Percentiles rank a stretch among this genome's conserved stretches.
Evolutionary conservation across 2,329 filamentous ascomycete genomes (phyloP).

Genomic region (Xylogone sp.): DNA sequence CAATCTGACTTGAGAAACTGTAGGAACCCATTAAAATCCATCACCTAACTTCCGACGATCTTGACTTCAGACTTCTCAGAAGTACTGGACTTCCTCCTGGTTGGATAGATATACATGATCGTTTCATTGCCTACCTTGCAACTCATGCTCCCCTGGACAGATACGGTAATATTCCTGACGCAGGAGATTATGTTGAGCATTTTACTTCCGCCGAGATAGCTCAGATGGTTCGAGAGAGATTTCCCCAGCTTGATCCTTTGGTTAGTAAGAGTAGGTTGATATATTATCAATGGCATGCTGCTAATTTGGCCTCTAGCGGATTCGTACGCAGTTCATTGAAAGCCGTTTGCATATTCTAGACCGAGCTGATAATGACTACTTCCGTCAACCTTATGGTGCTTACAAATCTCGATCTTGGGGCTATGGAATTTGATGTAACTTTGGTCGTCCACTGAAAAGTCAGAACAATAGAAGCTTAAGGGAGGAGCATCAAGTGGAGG

Average conservation of each 20-base stretch:
- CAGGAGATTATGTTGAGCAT: conserved; percentile 17
- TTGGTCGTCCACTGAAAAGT: neutral
- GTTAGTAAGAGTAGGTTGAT: too few species aligned
- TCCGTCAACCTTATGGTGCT: conserved; percentile 19
- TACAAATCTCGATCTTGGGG: conserved; percentile 20
- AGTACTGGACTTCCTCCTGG: conserved; percentile 12
- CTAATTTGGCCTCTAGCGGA: neutral
- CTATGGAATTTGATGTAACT: conserved; percentile 10
- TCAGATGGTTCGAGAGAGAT: conserved; percentile 13
- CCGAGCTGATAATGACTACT: conserved; percentile 19
- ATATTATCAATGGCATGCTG: neutral
- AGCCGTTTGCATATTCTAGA: conserved; percentile 18
- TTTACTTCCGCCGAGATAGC: conserved; percentile 19
- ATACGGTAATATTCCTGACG: conserved; percentile 11
- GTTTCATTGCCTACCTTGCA: conserved; percentile 23
- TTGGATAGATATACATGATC: conserved; percentile 20
- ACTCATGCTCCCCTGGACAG: conserved; percentile 21
- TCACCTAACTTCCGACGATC: neutral
- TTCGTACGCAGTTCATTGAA: conserved; percentile 10
- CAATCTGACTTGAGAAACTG: neutral
- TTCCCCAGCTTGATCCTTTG: conserved; percentile 11
- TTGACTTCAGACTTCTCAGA: neutral
- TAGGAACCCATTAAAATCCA: neutral
- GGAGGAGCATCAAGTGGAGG: too few species aligned
- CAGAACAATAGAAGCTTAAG: too few species aligned